phyloP scores from a whole-genome alignment of 2,329 filamentous ascomycete genomes.

The Monosporascus ibericus region DNA sequence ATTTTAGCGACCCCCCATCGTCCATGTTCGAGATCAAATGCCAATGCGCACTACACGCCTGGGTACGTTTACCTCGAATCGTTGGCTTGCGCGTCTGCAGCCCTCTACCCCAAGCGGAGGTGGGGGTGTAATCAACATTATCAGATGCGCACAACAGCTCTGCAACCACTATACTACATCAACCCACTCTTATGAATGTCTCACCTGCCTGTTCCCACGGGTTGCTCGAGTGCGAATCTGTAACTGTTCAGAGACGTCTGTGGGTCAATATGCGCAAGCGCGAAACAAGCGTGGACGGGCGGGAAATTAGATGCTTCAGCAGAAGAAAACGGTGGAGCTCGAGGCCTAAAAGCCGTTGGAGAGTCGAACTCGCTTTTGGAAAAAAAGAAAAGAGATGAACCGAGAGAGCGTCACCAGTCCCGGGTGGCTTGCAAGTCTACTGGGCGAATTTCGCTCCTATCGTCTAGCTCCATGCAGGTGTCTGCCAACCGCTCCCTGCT shows the following conservation, averaged over 20 bases:
- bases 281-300: conserved; percentile 10
- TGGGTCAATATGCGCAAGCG: conserved; percentile 5
- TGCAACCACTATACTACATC: neutral
- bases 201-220: too few species aligned
- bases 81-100: neutral
- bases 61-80: neutral
- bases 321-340: conserved; percentile 6
- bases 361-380: too few species aligned
- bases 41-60: neutral
- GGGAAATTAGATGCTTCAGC: conserved; percentile 9
- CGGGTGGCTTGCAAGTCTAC: too few species aligned
- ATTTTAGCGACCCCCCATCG: conserved; percentile 15
- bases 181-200: neutral
- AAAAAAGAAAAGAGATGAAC: too few species aligned
- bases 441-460: too few species aligned
- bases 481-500: too few species aligned
- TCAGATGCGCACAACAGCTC: neutral
- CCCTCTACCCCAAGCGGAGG: neutral
- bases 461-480: too few species aligned
- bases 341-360: neutral
- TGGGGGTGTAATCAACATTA: neutral
- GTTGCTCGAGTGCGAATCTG: neutral
- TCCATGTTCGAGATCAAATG: neutral
- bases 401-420: too few species aligned
- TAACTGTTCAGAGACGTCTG: neutral